Evolutionary conservation across 352 stramenopile species (phyloP).

Genomic region (Globisporangium uncinulatum): DNA sequence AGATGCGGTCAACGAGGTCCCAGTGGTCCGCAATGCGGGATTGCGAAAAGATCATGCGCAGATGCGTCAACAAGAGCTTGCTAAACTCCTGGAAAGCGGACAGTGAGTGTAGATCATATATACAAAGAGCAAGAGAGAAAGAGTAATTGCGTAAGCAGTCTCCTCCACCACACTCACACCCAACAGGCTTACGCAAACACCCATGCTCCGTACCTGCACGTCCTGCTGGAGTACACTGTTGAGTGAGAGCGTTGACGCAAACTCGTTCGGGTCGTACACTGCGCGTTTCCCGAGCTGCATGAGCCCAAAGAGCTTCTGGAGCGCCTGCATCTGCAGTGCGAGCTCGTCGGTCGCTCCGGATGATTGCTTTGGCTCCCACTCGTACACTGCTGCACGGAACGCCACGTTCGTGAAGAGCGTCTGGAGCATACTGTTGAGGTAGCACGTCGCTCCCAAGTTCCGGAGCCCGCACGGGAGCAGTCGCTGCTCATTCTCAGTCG

Average conservation of each 20-base stretch:
- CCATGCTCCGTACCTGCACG: conserved; percentile 44
- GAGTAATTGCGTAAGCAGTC: not conserved
- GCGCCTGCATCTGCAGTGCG: conserved; percentile 63
- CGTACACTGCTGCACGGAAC: conserved; percentile 73
- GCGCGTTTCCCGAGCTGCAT: conserved; percentile 76
- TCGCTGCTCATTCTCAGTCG: not conserved
- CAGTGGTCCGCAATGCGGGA: conserved; percentile 45
- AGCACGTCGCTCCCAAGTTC: conserved; percentile 86
- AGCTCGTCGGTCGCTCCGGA: conserved; percentile 33
- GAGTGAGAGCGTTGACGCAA: conserved; percentile 68
- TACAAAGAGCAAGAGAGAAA: not conserved
- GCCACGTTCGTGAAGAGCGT: conserved; percentile 66
- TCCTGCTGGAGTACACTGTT: conserved; percentile 86
- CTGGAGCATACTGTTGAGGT: conserved; percentile 87
- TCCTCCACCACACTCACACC: not conserved
- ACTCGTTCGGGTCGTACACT: conserved; percentile 73
- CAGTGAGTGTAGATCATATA: no score
- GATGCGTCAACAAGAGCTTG: conserved; percentile 75
- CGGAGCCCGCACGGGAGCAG: conserved; percentile 56
- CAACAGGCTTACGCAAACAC: not conserved
- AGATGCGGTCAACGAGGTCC: conserved; percentile 70
- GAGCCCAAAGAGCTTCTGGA: conserved; percentile 79
- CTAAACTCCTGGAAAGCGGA: conserved; percentile 68
- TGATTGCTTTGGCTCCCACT: conserved; percentile 66
- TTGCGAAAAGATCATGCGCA: conserved; percentile 72